These are phyloP conservation scores for Coemansia javaensis DNA, from an alignment of 192 early-diverging fungal species.

Conservation along the genomic window DNA sequence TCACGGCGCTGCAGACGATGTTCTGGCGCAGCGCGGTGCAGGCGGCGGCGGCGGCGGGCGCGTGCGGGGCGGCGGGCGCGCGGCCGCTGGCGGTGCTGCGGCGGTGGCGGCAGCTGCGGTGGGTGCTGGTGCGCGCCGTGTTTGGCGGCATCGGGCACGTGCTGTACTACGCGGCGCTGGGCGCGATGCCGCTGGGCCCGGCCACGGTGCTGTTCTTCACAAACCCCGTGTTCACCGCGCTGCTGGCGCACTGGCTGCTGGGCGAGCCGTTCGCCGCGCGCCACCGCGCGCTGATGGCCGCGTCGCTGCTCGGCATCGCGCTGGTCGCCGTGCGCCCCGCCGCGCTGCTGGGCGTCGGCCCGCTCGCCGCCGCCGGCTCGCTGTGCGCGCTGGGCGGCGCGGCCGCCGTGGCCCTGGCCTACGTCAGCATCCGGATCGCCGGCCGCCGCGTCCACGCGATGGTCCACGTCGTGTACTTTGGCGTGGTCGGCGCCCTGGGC, in stretches of 20 bases:
- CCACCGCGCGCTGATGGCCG: not conserved
- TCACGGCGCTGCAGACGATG: slow-evolving; percentile 31
- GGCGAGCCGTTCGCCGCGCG: slow-evolving; percentile 2
- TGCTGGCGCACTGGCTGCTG: slow-evolving; percentile 14
- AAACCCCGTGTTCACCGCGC: slow-evolving; percentile 22
- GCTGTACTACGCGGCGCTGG: slow-evolving; percentile 15
- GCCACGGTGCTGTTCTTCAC: slow-evolving; percentile 31
- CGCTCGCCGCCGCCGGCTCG: not conserved
- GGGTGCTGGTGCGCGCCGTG: slow-evolving; percentile 23
- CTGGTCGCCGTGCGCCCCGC: slow-evolving; percentile 7
- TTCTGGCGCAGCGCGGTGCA: slow-evolving; percentile 19
- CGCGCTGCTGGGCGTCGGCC: not conserved
- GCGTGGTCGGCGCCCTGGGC: slow-evolving; percentile 10
- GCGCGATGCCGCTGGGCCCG: slow-evolving; percentile 14
- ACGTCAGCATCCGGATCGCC: slow-evolving; percentile 24
- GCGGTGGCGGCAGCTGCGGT: slow-evolving; percentile 10
- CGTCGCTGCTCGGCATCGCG: slow-evolving; percentile 7
- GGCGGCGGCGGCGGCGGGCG: not conserved
- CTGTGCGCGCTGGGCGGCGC: slow-evolving; percentile 19
- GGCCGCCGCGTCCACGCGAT: slow-evolving; percentile 14
- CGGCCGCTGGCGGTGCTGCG: slow-evolving; percentile 1
- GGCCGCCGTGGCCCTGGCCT: slow-evolving; percentile 7
- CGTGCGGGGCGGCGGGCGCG: slow-evolving; percentile 1
- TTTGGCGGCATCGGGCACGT: slow-evolving; percentile 21
- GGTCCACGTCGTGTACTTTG: slow-evolving; percentile 29